phyloP scores from a whole-genome alignment of 2,329 filamentous ascomycete genomes.

The Trichoderma sp. region DNA sequence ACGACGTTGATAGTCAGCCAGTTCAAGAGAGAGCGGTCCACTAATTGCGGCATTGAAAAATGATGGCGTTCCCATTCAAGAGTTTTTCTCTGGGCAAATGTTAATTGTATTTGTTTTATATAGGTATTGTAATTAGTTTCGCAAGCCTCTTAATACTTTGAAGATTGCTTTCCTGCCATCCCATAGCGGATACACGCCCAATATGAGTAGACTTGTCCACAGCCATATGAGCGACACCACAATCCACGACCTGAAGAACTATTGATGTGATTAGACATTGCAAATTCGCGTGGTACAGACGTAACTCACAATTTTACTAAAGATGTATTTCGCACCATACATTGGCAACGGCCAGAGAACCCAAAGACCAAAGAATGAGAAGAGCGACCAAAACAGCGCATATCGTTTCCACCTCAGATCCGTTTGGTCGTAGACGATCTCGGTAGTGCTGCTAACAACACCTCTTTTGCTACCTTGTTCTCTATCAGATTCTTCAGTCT shows the following conservation, averaged over 20 bases:
- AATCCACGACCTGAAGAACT: constrained; percentile 16
- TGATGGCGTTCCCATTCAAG: neutral
- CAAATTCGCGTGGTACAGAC: fast-evolving
- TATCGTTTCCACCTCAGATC: constrained; percentile 13
- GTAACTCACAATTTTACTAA: constrained; percentile 10
- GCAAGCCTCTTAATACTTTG: neutral
- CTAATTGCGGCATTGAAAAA: neutral
- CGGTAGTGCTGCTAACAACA: neutral
- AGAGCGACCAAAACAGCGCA: constrained; percentile 8
- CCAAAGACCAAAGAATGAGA: constrained; percentile 17
- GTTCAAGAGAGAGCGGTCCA: neutral
- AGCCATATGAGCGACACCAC: constrained; percentile 15
- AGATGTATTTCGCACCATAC: constrained; percentile 15
- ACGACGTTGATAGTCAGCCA: neutral
- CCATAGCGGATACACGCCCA: constrained; percentile 8
- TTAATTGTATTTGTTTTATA: neutral
- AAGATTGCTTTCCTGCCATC: constrained; percentile 2
- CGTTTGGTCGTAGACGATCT: neutral
- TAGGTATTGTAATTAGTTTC: neutral
- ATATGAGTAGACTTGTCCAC: constrained; percentile 3
- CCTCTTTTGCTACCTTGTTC: neutral
- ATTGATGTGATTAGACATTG: neutral
- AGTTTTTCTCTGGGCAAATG: neutral
- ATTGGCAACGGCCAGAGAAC: constrained; percentile 20
- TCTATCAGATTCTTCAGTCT: neutral